These are phyloP conservation scores for Saitozyma podzolica DNA, from an alignment of 768 basidiomycete species.

Conservation along the genomic window DNA sequence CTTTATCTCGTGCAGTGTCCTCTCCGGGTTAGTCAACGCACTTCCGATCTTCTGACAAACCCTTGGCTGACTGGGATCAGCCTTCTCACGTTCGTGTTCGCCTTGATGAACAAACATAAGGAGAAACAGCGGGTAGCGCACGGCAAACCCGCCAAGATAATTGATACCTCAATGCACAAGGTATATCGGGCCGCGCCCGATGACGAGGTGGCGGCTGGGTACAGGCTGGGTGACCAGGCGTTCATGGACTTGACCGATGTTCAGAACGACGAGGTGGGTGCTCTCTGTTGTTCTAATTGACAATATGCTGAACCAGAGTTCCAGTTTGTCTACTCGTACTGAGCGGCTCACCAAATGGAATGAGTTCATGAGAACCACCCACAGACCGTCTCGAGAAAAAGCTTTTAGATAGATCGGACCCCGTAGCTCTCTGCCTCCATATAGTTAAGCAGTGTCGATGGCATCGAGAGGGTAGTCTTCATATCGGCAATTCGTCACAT, in stretches of 20 bases:
- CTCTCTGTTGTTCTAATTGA: not conserved
- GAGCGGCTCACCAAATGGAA: not conserved
- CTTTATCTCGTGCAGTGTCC: not conserved
- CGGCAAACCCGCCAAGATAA: conserved; percentile 46
- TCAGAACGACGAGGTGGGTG: conserved; percentile 14
- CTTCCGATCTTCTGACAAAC: not conserved
- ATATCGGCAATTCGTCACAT: too few species aligned
- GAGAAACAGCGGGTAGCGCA: conserved; percentile 35
- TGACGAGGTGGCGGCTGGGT: not conserved
- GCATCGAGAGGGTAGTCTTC: too few species aligned
- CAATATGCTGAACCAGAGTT: not conserved
- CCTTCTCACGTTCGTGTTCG: not conserved
- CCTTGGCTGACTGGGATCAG: not conserved
- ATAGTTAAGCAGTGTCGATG: too few species aligned
- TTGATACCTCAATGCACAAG: conserved; percentile 27
- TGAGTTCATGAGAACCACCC: too few species aligned
- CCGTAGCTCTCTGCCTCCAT: too few species aligned
- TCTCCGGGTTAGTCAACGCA: not conserved
- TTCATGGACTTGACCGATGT: conserved; percentile 18
- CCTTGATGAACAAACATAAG: conserved; percentile 36
- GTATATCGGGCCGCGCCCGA: not conserved
- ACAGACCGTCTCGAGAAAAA: too few species aligned
- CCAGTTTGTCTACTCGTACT: conserved; percentile 1
- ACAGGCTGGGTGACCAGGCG: conserved; percentile 15
- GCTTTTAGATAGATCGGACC: too few species aligned